phyloP scores from a whole-genome alignment of 2,329 filamentous ascomycete genomes.

The Penicillium sp. region DNA sequence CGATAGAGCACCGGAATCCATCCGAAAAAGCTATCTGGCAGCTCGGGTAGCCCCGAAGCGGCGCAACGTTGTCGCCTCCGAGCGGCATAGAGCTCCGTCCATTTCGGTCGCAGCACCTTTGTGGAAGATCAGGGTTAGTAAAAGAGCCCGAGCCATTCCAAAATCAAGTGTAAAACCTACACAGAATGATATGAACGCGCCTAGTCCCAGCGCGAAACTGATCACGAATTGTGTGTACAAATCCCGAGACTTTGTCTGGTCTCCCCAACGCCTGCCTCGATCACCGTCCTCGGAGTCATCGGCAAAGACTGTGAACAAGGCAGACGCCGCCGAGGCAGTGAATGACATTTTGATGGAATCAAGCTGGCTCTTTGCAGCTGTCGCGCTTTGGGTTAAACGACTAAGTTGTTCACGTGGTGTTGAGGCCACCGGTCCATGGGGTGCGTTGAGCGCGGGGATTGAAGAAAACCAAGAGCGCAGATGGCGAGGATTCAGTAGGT shows the following conservation, averaged over 20 bases:
- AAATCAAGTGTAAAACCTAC: constrained; percentile 34
- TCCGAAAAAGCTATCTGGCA: constrained; percentile 84
- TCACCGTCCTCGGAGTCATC: constrained; percentile 25
- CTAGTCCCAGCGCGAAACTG: constrained; percentile 47
- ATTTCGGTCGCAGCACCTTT: constrained; percentile 83
- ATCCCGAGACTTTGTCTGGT: constrained; percentile 44
- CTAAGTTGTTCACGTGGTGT: neutral
- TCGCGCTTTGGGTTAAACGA: neutral
- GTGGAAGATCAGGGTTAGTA: constrained; percentile 17
- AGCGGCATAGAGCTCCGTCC: constrained; percentile 87
- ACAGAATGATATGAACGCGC: constrained; percentile 52
- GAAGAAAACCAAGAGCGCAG: neutral
- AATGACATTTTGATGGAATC: constrained; percentile 33
- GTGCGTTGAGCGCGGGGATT: neutral
- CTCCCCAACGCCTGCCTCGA: constrained; percentile 30
- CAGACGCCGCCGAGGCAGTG: constrained; percentile 33
- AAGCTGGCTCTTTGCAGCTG: neutral
- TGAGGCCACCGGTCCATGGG: constrained; percentile 7
- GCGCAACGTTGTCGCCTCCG: constrained; percentile 74
- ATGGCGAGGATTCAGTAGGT: neutral
- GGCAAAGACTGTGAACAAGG: constrained; percentile 26
- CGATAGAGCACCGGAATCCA: constrained; percentile 88
- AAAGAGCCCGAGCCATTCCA: neutral
- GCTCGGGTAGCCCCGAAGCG: constrained; percentile 69
- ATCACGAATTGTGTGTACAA: constrained; percentile 51